A percentile compares a stretch with the other conserved stretches of the same genome.
Evolutionary conservation across 2,329 filamentous ascomycete species (phyloP).

Genomic region (Botrytis deweyae): DNA sequence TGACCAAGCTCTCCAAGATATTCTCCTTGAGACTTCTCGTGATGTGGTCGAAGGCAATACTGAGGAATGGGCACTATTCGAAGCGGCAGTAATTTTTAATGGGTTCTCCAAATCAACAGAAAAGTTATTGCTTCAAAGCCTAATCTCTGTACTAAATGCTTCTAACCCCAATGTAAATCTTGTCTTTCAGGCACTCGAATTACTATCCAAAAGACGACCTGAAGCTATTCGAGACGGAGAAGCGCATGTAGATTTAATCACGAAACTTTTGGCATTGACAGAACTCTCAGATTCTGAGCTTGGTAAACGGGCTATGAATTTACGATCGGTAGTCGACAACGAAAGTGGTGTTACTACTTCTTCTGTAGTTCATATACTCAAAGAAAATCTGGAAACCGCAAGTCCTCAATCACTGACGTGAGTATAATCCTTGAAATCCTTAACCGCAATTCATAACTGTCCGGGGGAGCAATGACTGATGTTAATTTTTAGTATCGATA

Average conservation of each 20-base stretch:
- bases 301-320: slow-evolving; percentile 27
- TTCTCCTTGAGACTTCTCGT: slow-evolving; percentile 45
- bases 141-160: slow-evolving; percentile 35
- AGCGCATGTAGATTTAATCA: slow-evolving; percentile 51
- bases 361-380: slow-evolving; percentile 52
- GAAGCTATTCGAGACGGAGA: slow-evolving; percentile 49
- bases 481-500: slow-evolving; percentile 47
- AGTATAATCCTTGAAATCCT: slow-evolving; percentile 31
- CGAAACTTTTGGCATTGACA: slow-evolving; percentile 53
- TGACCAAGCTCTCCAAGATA: slow-evolving; percentile 47
- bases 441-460: neutral
- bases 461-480: slow-evolving; percentile 23
- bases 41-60: slow-evolving; percentile 42
- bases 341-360: slow-evolving; percentile 30
- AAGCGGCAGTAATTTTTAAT: slow-evolving; percentile 46
- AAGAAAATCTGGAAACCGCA: slow-evolving; percentile 53
- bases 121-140: slow-evolving; percentile 36
- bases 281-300: slow-evolving; percentile 48
- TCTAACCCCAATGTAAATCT: slow-evolving; percentile 31
- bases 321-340: slow-evolving; percentile 47
- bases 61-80: slow-evolving; percentile 48
- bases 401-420: slow-evolving; percentile 52
- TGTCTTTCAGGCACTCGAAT: slow-evolving; percentile 49
- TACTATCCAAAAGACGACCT: slow-evolving; percentile 48
- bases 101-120: slow-evolving; percentile 35